Conservation (phyloP, 129 eudicot genomes). For the Flaveria brownii region DNA sequence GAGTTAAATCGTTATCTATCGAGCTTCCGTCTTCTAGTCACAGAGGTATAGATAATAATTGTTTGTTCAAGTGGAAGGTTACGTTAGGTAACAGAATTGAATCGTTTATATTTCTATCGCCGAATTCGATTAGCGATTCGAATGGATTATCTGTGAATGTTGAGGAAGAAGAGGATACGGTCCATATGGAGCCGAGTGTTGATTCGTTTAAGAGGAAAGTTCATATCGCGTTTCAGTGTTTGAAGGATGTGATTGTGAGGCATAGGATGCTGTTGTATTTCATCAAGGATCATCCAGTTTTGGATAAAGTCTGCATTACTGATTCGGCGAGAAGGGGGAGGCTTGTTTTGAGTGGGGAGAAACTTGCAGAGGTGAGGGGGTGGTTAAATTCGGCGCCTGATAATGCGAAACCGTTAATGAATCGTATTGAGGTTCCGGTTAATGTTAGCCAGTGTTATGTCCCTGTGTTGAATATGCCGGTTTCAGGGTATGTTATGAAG, state of each 20-base stretch:
- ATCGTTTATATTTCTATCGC: slow-evolving; percentile 25
- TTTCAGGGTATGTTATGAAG: slow-evolving; percentile 35
- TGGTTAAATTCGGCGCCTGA: slow-evolving; percentile 18
- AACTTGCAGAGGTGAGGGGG: slow-evolving; percentile 33
- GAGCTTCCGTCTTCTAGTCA: slow-evolving; percentile 35
- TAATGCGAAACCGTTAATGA: slow-evolving; percentile 20
- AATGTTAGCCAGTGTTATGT: slow-evolving; percentile 33
- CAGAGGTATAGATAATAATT: slow-evolving; percentile 21
- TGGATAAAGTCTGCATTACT: slow-evolving; percentile 22
- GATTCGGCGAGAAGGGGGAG: slow-evolving; percentile 42
- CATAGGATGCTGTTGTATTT: slow-evolving; percentile 38
- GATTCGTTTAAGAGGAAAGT: slow-evolving; percentile 27
- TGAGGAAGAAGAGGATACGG: background rate
- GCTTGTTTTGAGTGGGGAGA: slow-evolving; percentile 30
- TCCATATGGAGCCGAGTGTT: background rate
- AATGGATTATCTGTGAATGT: background rate
- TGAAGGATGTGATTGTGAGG: slow-evolving; percentile 37
- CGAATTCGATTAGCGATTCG: slow-evolving; percentile 16
- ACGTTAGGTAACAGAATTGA: slow-evolving; percentile 31
- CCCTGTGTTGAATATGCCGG: slow-evolving; percentile 30
- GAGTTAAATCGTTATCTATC: slow-evolving; percentile 25
- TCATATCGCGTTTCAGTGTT: slow-evolving; percentile 34
- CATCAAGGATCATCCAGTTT: slow-evolving; percentile 28
- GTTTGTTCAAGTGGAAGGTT: slow-evolving; percentile 39
- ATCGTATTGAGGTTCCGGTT: slow-evolving; percentile 36